These are phyloP conservation scores for Cantharellus anzutake DNA, from an alignment of 768 basidiomycete species.

Conservation along the genomic window DNA sequence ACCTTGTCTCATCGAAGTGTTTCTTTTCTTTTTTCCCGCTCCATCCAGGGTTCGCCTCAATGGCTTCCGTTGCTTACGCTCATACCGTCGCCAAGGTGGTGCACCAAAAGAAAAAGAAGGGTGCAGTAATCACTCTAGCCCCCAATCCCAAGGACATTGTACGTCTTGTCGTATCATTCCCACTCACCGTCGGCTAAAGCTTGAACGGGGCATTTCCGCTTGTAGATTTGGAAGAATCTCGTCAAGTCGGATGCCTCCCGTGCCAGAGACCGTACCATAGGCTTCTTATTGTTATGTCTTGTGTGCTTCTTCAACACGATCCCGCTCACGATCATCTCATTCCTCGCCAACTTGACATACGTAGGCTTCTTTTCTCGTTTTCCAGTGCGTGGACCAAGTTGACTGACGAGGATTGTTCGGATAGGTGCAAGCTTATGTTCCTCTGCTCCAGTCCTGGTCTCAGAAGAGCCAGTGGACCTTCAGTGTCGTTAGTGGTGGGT, in stretches of 20 bases:
- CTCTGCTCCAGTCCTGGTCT: conserved; percentile 59
- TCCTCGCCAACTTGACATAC: conserved; percentile 76
- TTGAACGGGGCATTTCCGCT: neutral
- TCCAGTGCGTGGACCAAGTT: neutral
- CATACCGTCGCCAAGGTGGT: conserved; percentile 67
- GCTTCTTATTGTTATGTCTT: conserved; percentile 55
- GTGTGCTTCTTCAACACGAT: conserved; percentile 93
- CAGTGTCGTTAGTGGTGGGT: conserved; percentile 59
- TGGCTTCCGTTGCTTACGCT: conserved; percentile 53
- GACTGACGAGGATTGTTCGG: conserved; percentile 5
- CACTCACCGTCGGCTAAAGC: neutral
- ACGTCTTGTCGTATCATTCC: conserved; percentile 13
- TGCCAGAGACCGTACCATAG: conserved; percentile 44
- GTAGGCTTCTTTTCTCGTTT: conserved; percentile 23
- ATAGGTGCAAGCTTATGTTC: conserved; percentile 46
- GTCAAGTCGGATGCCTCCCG: conserved; percentile 49
- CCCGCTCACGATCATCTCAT: conserved; percentile 75
- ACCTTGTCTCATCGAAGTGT: neutral
- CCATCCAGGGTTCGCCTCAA: conserved; percentile 55
- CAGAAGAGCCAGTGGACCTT: conserved; percentile 44
- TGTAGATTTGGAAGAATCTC: conserved; percentile 81
- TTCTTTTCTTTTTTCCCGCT: neutral
- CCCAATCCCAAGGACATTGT: conserved; percentile 85
- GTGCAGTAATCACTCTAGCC: conserved; percentile 50
- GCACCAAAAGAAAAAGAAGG: conserved; percentile 47